Conservation (phyloP, 1,284 basidiomycete species). For the Erythrobasidium hasegawianum region DNA sequence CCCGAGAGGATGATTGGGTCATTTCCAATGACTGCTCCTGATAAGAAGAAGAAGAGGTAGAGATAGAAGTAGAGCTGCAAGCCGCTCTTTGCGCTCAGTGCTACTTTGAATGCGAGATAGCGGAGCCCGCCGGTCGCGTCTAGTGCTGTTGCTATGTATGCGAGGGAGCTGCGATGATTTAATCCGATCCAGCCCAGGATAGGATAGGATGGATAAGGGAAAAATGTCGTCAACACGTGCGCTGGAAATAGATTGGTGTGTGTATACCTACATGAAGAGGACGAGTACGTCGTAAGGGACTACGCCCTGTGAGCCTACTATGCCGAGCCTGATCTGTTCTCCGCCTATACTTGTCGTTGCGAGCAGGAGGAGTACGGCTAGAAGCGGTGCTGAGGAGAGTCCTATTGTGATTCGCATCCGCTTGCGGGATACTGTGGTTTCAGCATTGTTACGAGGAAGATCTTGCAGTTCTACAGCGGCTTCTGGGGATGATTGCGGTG, state of each 20-base stretch:
- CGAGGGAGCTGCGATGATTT: slow-evolving; percentile 52
- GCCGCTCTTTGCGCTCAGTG: slow-evolving; percentile 59
- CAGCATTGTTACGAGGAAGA: not conserved
- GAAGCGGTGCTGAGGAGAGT: slow-evolving; percentile 64
- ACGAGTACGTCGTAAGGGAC: slow-evolving; percentile 91
- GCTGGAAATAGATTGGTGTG: not conserved
- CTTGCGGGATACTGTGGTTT: slow-evolving; percentile 7
- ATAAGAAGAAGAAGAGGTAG: slow-evolving; percentile 71
- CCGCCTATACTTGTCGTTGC: slow-evolving; percentile 68
- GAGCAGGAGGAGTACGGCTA: slow-evolving; percentile 73
- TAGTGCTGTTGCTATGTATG: slow-evolving; percentile 89
- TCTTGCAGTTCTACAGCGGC: not conserved
- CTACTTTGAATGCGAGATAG: slow-evolving; percentile 82
- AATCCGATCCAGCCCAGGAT: too few species aligned
- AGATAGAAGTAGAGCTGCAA: slow-evolving; percentile 67
- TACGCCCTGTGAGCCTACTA: slow-evolving; percentile 66
- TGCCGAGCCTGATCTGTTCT: slow-evolving; percentile 62
- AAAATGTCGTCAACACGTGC: too few species aligned
- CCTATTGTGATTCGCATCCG: slow-evolving; percentile 57
- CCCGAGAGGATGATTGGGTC: slow-evolving; percentile 56
- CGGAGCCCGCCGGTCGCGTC: slow-evolving; percentile 84
- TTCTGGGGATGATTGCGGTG: not conserved
- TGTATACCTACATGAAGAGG: slow-evolving; percentile 65
- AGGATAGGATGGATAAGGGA: not conserved
- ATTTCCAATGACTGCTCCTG: slow-evolving; percentile 81